These are phyloP conservation scores for Circinella minor DNA, from an alignment of 371 early-diverging fungal genomes.

Conservation along the genomic window DNA sequence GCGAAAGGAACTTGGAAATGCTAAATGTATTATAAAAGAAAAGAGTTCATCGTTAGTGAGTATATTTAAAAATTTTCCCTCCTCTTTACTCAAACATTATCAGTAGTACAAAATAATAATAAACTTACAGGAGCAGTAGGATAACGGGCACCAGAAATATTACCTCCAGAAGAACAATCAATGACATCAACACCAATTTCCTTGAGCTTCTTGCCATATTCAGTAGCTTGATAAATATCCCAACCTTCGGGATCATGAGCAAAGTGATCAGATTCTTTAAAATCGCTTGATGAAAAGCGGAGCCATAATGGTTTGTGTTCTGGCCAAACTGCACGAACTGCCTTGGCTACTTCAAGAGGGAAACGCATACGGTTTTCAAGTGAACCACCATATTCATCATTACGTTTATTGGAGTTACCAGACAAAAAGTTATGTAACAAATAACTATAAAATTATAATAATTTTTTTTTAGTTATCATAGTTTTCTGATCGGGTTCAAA, in stretches of 20 bases:
- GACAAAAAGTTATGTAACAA: conserved; percentile 81
- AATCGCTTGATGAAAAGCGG: conserved; percentile 78
- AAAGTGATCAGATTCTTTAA: conserved; percentile 37
- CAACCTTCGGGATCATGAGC: conserved; percentile 48
- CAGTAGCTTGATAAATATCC: conserved; percentile 70
- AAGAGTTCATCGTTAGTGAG: no score
- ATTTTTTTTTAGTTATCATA: background rate
- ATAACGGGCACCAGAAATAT: conserved; percentile 32
- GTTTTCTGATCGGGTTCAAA: no score
- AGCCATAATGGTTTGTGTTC: conserved; percentile 80
- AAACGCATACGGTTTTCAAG: conserved; percentile 81
- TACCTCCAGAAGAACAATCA: conserved; percentile 78
- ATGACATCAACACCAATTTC: conserved; percentile 77
- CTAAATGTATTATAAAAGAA: background rate
- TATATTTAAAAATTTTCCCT: no score
- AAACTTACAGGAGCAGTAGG: conserved; percentile 19
- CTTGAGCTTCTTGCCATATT: conserved; percentile 59
- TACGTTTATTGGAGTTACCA: conserved; percentile 80
- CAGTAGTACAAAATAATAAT: background rate
- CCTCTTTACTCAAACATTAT: no score
- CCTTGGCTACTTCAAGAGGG: conserved; percentile 63
- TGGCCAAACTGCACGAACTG: conserved; percentile 79
- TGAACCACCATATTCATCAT: conserved; percentile 84
- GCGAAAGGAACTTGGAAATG: conserved; percentile 81
- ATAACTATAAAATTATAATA: conserved; percentile 65